Percentiles rank a stretch among this genome's conserved stretches.
These are phyloP conservation scores for Lycium ferocissimum DNA, from an alignment of 257 asterid species.

Conservation along the genomic window DNA sequence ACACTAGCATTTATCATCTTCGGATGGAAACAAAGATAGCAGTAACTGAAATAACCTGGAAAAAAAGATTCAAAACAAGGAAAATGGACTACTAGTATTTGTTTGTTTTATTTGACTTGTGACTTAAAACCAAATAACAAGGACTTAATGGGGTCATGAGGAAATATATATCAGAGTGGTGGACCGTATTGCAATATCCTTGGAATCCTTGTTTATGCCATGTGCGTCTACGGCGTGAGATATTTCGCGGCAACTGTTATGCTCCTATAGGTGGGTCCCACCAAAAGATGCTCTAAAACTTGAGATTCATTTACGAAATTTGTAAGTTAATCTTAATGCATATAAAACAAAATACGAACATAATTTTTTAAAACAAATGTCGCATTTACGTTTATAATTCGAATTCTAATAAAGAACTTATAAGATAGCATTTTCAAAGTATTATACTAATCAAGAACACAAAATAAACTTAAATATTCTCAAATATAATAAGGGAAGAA, in stretches of 20 bases:
- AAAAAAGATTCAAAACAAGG: too few relatives aligned
- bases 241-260: background rate
- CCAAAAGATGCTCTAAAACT: background rate
- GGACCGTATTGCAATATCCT: conserved; percentile 14
- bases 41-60: too few relatives aligned
- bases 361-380: too few relatives aligned
- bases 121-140: background rate
- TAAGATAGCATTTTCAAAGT: background rate
- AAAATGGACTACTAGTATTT: too few relatives aligned
- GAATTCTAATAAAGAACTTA: background rate
- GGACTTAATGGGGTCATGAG: background rate
- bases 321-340: too few relatives aligned
- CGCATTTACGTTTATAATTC: background rate
- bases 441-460: background rate
- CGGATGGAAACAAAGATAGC: too few relatives aligned
- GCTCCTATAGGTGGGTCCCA: background rate
- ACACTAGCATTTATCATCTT: too few relatives aligned
- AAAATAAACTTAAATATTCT: background rate
- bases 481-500: background rate
- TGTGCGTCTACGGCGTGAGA: background rate
- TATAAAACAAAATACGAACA: background rate
- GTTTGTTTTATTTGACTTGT: too few relatives aligned
- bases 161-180: background rate
- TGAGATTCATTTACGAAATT: background rate
- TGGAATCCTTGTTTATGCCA: background rate